Percentiles rank a stretch among this genome's conserved stretches.
These are phyloP conservation scores for Cicer chorassanicum DNA, from an alignment of 306 rosid species.

Conservation along the genomic window DNA sequence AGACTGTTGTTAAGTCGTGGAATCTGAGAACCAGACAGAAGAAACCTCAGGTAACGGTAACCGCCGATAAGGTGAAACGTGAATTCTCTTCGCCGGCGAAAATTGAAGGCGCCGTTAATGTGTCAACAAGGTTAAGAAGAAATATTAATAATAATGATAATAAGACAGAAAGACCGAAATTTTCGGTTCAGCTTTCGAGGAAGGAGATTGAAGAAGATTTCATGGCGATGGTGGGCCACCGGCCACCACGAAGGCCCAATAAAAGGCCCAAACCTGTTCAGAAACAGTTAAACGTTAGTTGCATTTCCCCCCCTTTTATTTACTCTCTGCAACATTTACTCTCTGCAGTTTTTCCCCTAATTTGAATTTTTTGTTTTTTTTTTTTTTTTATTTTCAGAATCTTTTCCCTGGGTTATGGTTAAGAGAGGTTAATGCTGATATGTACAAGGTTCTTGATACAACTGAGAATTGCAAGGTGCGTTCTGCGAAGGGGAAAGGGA, in stretches of 20 bases:
- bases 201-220: constrained; percentile 86
- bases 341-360: too few species aligned
- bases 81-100: neutral
- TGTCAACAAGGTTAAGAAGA: constrained; percentile 34
- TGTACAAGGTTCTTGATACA: constrained; percentile 23
- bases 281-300: constrained; percentile 69
- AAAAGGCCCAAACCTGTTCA: constrained; percentile 67
- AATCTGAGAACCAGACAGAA: neutral
- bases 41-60: neutral
- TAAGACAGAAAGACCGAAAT: constrained; percentile 49
- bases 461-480: neutral
- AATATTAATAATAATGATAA: constrained; percentile 2
- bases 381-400: too few species aligned
- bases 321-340: neutral
- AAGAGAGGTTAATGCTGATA: too few species aligned
- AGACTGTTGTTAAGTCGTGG: neutral
- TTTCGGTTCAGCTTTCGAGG: constrained; percentile 55
- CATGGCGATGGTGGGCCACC: constrained; percentile 58
- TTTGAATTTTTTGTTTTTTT: too few species aligned
- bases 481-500: constrained; percentile 10
- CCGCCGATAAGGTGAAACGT: neutral
- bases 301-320: neutral
- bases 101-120: neutral
- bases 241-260: constrained; percentile 71
- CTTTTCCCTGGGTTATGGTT: too few species aligned